These are phyloP conservation scores for Lanzia echinophila DNA, from an alignment of 2,329 filamentous ascomycete genomes.

Conservation along the genomic window DNA sequence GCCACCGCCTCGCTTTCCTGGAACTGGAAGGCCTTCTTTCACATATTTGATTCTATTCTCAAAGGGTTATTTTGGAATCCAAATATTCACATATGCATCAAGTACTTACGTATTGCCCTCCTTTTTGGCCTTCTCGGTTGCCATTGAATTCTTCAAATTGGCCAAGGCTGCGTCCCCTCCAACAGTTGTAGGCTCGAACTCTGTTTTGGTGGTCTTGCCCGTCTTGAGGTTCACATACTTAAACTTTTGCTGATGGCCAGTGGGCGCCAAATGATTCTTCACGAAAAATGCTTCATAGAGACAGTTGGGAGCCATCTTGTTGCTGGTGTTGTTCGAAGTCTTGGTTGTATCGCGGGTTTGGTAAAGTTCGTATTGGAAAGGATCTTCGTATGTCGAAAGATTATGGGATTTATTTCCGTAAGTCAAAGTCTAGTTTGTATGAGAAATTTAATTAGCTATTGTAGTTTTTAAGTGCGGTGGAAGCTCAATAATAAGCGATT, in stretches of 20 bases:
- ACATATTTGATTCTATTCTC: conserved; percentile 35
- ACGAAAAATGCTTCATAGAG: conserved; percentile 1
- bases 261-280: conserved; percentile 3
- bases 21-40: conserved; percentile 26
- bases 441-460: conserved; percentile 7
- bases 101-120: conserved; percentile 39
- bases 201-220: not conserved
- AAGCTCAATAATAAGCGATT: no score
- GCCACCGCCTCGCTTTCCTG: conserved; percentile 18
- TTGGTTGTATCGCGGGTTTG: conserved; percentile 31
- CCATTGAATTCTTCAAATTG: conserved; percentile 40
- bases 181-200: conserved; percentile 31
- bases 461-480: conserved; percentile 1
- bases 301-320: not conserved
- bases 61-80: conserved; percentile 26
- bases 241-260: not conserved
- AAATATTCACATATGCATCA: conserved; percentile 12
- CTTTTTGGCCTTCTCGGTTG: conserved; percentile 40
- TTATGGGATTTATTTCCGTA: conserved; percentile 10
- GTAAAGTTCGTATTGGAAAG: conserved; percentile 50
- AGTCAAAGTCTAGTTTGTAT: conserved; percentile 5
- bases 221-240: conserved; percentile 1
- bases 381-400: conserved; percentile 35
- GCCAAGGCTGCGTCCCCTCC: conserved; percentile 45
- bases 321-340: no score